Conservation (phyloP, 228 moss, liverwort and hornwort species). For the Sphagnum fallax region DNA sequence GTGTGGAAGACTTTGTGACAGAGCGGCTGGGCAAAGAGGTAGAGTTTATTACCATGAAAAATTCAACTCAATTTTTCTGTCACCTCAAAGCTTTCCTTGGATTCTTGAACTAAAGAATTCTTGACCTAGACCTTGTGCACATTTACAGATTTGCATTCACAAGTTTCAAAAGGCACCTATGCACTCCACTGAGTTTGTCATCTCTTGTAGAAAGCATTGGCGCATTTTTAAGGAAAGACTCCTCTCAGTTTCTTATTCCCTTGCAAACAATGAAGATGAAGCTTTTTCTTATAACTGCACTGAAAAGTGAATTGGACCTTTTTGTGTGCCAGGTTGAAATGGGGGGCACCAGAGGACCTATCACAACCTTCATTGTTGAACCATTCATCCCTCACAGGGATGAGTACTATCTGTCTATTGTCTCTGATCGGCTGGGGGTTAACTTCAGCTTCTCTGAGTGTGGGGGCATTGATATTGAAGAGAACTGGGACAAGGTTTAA, state of each 20-base stretch:
- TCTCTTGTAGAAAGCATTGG: too few relatives aligned
- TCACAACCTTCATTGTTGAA: conserved; percentile 98
- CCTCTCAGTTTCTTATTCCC: too few relatives aligned
- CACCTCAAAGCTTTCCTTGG: too few relatives aligned
- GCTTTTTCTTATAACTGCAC: too few relatives aligned
- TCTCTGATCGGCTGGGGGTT: conserved; percentile 77
- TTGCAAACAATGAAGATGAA: too few relatives aligned
- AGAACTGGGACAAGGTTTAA: conserved; percentile 93
- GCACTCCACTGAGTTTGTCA: too few relatives aligned
- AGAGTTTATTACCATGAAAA: neutral
- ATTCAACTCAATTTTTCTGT: too few relatives aligned
- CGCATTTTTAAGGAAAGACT: too few relatives aligned
- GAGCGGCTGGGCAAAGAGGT: conserved; percentile 93
- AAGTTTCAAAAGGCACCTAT: too few relatives aligned
- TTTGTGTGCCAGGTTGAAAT: conserved; percentile 60
- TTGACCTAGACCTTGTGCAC: too few relatives aligned
- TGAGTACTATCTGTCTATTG: conserved; percentile 89
- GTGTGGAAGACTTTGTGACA: conserved; percentile 81
- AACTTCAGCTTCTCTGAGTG: conserved; percentile 94
- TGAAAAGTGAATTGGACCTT: neutral
- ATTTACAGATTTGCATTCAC: too few relatives aligned
- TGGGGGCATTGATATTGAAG: conserved; percentile 95
- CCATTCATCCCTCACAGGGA: conserved; percentile 86
- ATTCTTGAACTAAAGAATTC: too few relatives aligned
- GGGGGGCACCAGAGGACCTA: conserved; percentile 76